These are phyloP conservation scores for Huntiella savannae DNA, from an alignment of 2,329 filamentous ascomycete species.

Conservation along the genomic window DNA sequence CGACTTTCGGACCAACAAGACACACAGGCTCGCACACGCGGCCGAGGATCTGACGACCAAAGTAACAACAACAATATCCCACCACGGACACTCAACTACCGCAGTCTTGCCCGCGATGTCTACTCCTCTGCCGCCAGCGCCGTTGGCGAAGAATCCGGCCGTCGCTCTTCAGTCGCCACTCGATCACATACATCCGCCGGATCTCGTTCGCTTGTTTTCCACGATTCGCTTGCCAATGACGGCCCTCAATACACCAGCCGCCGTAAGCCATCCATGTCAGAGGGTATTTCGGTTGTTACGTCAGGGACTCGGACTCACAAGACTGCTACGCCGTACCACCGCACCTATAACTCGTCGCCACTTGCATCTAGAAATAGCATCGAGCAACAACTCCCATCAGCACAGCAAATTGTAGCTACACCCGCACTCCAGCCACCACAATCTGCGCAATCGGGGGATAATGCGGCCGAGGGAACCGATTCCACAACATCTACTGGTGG, in stretches of 20 bases:
- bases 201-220: slow-evolving; percentile 28
- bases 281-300: slow-evolving; percentile 22
- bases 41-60: slow-evolving; percentile 21
- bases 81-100: slow-evolving; percentile 26
- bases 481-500: slow-evolving; percentile 77
- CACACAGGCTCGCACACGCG: slow-evolving; percentile 17
- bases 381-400: slow-evolving; percentile 3
- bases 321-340: slow-evolving; percentile 20
- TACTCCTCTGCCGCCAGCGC: slow-evolving; percentile 6
- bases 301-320: slow-evolving; percentile 28
- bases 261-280: slow-evolving; percentile 28
- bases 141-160: slow-evolving; percentile 17
- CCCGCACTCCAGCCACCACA: slow-evolving; percentile 13
- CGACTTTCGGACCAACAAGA: slow-evolving; percentile 40
- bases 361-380: slow-evolving; percentile 27
- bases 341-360: slow-evolving; percentile 40
- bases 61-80: slow-evolving; percentile 21
- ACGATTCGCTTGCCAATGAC: slow-evolving; percentile 22
- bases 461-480: slow-evolving; percentile 50
- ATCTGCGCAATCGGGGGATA: slow-evolving; percentile 16
- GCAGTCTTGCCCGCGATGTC: slow-evolving; percentile 22
- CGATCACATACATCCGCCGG: slow-evolving; percentile 19
- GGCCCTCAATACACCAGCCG: slow-evolving; percentile 13
- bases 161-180: neutral
- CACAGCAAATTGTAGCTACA: neutral